phyloP scores from a whole-genome alignment of 108 stramenopile genomes.

The Mediolabrus comicus region DNA sequence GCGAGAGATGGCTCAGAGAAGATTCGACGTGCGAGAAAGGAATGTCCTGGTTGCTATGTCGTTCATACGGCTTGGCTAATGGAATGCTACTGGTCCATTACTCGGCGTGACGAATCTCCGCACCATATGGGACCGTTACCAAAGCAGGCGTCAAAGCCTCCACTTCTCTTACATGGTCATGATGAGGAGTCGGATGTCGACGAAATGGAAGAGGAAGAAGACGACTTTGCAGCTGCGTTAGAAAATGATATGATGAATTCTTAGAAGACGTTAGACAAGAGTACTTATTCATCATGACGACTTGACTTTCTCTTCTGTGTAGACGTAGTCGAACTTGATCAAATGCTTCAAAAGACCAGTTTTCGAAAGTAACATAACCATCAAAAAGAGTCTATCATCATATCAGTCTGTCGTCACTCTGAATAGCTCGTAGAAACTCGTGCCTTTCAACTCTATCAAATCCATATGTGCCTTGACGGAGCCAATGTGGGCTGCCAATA shows the following conservation, averaged over 20 bases:
- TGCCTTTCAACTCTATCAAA: background rate
- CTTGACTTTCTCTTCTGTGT: too few relatives aligned
- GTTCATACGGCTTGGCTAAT: conserved; percentile 78
- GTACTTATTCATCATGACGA: too few relatives aligned
- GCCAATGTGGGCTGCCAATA: too few relatives aligned
- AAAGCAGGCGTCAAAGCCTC: background rate
- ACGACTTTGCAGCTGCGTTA: conserved; percentile 61
- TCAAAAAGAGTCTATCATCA: background rate
- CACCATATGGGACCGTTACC: conserved; percentile 45
- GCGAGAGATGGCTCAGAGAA: conserved; percentile 84
- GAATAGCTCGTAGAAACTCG: background rate
- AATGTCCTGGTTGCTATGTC: conserved; percentile 64
- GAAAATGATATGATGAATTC: conserved; percentile 55
- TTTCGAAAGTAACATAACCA: background rate
- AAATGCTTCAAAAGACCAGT: background rate
- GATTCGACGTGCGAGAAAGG: conserved; percentile 53
- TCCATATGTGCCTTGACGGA: too few relatives aligned
- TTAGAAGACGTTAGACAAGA: background rate
- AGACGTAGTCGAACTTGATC: background rate
- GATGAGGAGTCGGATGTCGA: conserved; percentile 44
- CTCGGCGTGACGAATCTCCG: conserved; percentile 39
- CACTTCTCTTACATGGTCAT: conserved; percentile 13
- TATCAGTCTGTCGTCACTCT: background rate
- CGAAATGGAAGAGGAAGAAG: conserved; percentile 60
- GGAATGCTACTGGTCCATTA: conserved; percentile 82